Evolutionary conservation across 768 basidiomycete genomes (phyloP), one percentile per base, ranked within the genome.

Genomic region (Amanita pallidorosea): DNA sequence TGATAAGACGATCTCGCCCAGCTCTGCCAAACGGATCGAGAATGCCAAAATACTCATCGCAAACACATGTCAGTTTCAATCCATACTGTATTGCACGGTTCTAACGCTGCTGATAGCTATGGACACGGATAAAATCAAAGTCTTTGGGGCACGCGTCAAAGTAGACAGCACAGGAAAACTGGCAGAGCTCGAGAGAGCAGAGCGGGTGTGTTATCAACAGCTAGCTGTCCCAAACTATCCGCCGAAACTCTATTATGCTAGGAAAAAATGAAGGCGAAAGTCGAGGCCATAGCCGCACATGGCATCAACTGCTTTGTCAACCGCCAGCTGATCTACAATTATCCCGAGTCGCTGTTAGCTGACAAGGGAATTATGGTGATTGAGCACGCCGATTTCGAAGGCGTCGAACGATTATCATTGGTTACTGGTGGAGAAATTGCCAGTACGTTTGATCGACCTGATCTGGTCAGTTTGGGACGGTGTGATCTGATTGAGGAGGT

Each of bases 121-220:
- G 96, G 96, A 99, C 69, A 99, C 96, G 23, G 96, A 99, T 70
- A 99, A 99, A 67, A 96, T 98, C 74, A 99, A 99, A 70, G 86
- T 99, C 54, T 99, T 99, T 55, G 96, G 96, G 38, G 95, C 96
- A 0, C 79, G 92, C 34, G 83, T 98, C 55, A 91, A 93, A 68
- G 96, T 98, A 5, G 95, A 97, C 60, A 77, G 88, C 42, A 95
- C 96, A 2, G 88, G 94, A 47, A 97, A 99, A 70, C 80, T 99
- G 6, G 96, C 96, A 7, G 96, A 99, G 66, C 82, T 99, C 15
- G 96, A 99, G 67, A 85, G 94, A 9, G 96, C 96, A 5, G 96
- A 98, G 68, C 76, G 83, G 60, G 88, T 85, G 58, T 27, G 76
- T 66, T 38, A 36, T 47, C 15, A n/a, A 13, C 33, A 13, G 4